Base-by-base conservation (phyloP, 352 stramenopile genomes). In the Phytophthora sp. region DNA sequence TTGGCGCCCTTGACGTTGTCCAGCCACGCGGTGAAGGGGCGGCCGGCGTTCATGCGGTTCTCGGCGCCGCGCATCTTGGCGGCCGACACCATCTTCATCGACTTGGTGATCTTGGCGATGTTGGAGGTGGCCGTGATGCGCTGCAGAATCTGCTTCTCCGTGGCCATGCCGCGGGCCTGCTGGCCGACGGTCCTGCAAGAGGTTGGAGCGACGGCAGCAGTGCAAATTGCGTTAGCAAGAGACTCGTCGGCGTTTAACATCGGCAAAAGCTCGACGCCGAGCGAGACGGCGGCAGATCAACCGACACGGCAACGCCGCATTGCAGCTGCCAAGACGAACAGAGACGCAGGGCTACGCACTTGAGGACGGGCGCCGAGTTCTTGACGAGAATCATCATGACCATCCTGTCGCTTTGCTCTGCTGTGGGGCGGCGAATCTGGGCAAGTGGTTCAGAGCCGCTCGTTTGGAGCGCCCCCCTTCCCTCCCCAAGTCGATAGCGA, bases 31-130 rank as follows among this genome's bases (percentile, higher is more conserved):
- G 79, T 77, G 66, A 98, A 98, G 24, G 94, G 88, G 17, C 89
- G 80, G 26, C 86, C 94, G 9, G 76, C 77, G 43, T 73, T 81
- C 61, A 98, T 84, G 46, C 91, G 83, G 57, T 92, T 87, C 70
- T 99, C 96, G 56, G 98, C 97, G 59, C 97, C 97, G 74, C 98
- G 97, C 68, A 99, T 96, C 88, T 99, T 99, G 58, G 97, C 96
- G 39, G 98, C 97, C 57, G 97, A 99, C 77, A 99, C 98, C 97
- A 99, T 99, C 84, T 99, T 99, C 97, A 99, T 99, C 51, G 97
- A 99, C 80, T 97, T 97, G 45, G 98, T 99, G 84, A 99, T 99
- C 89, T 99, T 99, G 68, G 94, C 88, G 60, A 99, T 99, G 89
- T 99, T 99, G 66, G 98, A 98, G 28, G 97, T 99, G 18, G 97